Evolutionary conservation across 2,329 filamentous ascomycete genomes (phyloP).

Genomic region (Immersiporthe knoxdaviesiana): DNA sequence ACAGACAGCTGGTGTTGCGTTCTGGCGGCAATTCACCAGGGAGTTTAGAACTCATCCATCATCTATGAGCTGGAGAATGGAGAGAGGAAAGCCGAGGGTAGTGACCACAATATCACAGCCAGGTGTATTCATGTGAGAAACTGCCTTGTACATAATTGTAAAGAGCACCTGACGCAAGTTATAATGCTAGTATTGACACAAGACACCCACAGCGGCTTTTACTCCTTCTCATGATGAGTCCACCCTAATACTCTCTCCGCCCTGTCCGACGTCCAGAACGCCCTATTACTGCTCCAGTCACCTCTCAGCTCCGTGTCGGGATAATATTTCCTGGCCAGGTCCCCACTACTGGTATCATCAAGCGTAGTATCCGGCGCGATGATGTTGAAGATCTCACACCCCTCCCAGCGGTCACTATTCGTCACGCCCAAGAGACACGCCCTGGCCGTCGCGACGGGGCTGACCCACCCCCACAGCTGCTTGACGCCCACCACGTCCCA

Average conservation of each 20-base stretch:
- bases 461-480: conserved; percentile 44
- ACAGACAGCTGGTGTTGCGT: background rate
- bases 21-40: background rate
- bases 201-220: conserved; percentile 34
- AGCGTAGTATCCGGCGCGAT: conserved; percentile 38
- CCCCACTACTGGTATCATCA: conserved; percentile 1
- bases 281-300: conserved; percentile 34
- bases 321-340: conserved; percentile 32
- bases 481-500: conserved; percentile 41
- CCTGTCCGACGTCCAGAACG: conserved; percentile 34
- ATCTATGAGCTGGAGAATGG: background rate
- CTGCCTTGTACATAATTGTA: too few species aligned
- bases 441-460: conserved; percentile 39
- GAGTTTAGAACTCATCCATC: background rate
- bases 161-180: too few species aligned
- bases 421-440: conserved; percentile 42
- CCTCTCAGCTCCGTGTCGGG: conserved; percentile 34
- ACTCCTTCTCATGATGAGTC: conserved; percentile 30
- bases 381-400: conserved; percentile 42
- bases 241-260: conserved; percentile 30
- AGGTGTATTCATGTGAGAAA: background rate
- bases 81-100: background rate
- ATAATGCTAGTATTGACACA: too few species aligned
- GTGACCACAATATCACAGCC: background rate
- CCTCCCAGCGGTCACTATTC: conserved; percentile 29